These are phyloP conservation scores for Fusarium euwallaceae DNA, from an alignment of 2,329 filamentous ascomycete genomes.

Conservation along the genomic window DNA sequence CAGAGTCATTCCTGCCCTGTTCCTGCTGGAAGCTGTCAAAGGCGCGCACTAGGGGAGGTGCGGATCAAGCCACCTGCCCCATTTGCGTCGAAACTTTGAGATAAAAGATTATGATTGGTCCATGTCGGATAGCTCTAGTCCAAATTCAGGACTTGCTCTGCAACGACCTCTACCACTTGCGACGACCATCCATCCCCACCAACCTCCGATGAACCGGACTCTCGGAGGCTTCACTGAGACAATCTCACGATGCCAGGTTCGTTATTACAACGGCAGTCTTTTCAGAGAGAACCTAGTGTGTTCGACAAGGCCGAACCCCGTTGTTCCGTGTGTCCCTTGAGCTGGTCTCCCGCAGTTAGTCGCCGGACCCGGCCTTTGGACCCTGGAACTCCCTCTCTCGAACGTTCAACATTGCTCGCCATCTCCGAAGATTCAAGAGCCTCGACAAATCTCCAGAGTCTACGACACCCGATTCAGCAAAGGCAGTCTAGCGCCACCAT, in stretches of 20 bases:
- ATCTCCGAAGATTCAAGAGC: background rate
- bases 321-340: background rate
- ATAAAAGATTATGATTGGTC: conserved; percentile 19
- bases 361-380: background rate
- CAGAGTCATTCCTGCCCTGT: conserved; percentile 4
- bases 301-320: background rate
- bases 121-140: conserved; percentile 6
- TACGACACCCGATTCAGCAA: background rate
- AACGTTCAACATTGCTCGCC: background rate
- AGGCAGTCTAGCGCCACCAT: conserved; percentile 10
- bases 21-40: conserved; percentile 36
- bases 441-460: background rate
- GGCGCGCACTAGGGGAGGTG: conserved; percentile 15
- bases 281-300: background rate
- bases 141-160: background rate
- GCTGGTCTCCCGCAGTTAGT: background rate
- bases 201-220: background rate
- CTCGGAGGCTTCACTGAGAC: background rate
- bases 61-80: conserved; percentile 27
- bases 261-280: background rate
- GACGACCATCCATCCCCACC: background rate
- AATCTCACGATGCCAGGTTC: background rate
- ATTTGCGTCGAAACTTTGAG: conserved; percentile 20
- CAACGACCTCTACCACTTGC: conserved; percentile 3
- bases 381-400: background rate